phyloP scores from a whole-genome alignment of 2,329 filamentous ascomycete species.

The Dothidotthia symphoricarpi region DNA sequence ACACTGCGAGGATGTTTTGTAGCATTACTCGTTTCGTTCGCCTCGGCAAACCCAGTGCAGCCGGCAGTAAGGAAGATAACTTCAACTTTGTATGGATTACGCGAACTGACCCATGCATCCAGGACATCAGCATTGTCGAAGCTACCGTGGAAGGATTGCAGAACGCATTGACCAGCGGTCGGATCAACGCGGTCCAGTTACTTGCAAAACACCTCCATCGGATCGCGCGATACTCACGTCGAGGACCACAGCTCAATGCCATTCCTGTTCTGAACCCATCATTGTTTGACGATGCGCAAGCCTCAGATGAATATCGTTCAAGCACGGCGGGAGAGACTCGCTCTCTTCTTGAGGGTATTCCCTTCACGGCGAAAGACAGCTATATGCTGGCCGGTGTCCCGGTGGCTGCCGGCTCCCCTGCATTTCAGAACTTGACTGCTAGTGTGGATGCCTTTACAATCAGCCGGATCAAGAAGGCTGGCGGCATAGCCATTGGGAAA shows the following conservation, averaged over 20 bases:
- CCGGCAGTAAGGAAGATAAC: no score
- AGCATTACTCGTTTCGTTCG: no score
- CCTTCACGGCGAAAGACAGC: conserved; percentile 57
- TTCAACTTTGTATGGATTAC: no score
- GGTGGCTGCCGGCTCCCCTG: conserved; percentile 53
- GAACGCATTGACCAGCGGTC: conserved; percentile 41
- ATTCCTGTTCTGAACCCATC: conserved; percentile 47
- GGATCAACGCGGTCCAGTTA: conserved; percentile 47
- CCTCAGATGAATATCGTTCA: conserved; percentile 46
- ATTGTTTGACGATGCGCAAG: conserved; percentile 47
- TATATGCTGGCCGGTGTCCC: conserved; percentile 55
- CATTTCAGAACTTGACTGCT: conserved; percentile 50
- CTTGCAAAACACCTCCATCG: conserved; percentile 46
- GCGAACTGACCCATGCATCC: no score
- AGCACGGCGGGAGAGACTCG: conserved; percentile 29
- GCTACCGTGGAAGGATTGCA: conserved; percentile 47
- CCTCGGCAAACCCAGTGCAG: no score
- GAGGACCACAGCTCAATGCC: conserved; percentile 45
- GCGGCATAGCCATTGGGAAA: conserved; percentile 51
- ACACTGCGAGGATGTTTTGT: no score
- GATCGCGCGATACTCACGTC: conserved; percentile 47
- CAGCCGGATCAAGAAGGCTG: conserved; percentile 45
- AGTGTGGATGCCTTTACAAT: conserved; percentile 55
- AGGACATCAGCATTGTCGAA: no score
- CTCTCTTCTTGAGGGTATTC: conserved; percentile 53